Conservation (phyloP, 495 filamentous ascomycete genomes). For the Darksidea phi region DNA sequence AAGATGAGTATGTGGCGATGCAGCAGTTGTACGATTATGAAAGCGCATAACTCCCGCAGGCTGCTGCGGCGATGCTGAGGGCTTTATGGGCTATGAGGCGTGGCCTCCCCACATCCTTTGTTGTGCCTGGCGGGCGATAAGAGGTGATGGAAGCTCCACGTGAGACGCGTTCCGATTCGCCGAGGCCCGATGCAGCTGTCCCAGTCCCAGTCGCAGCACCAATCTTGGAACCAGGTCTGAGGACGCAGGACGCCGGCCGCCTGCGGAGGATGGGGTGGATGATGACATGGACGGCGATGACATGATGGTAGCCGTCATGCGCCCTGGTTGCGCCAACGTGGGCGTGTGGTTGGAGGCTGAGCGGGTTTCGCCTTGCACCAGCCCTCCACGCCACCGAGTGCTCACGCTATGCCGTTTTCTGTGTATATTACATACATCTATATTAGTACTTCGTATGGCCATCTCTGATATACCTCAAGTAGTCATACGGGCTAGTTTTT, state of each 20-base stretch:
- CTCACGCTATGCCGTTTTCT: too few species aligned
- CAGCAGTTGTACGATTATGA: slow-evolving; percentile 2
- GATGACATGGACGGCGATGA: slow-evolving; percentile 23
- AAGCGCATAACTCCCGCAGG: slow-evolving; percentile 2
- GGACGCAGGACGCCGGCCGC: slow-evolving; percentile 1
- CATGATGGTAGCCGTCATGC: slow-evolving; percentile 21
- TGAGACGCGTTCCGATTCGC: slow-evolving; percentile 21
- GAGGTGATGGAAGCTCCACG: slow-evolving; percentile 24
- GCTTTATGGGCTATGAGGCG: slow-evolving; percentile 27
- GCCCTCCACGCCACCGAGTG: too few species aligned
- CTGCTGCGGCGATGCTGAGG: background rate
- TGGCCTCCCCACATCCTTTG: slow-evolving; percentile 34
- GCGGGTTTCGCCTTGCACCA: background rate
- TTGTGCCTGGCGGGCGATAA: slow-evolving; percentile 35
- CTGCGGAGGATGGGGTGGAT: slow-evolving; percentile 7
- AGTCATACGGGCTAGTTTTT: too few species aligned
- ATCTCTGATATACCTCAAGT: too few species aligned
- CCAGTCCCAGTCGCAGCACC: background rate
- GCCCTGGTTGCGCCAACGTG: slow-evolving; percentile 26
- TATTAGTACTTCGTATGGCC: too few species aligned
- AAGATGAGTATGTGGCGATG: background rate
- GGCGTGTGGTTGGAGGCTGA: slow-evolving; percentile 14
- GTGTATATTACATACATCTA: too few species aligned
- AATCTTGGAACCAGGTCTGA: slow-evolving; percentile 13
- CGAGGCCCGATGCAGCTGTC: slow-evolving; percentile 4